phyloP scores from a whole-genome alignment of 768 basidiomycete genomes.

The Gyrodon lividus region DNA sequence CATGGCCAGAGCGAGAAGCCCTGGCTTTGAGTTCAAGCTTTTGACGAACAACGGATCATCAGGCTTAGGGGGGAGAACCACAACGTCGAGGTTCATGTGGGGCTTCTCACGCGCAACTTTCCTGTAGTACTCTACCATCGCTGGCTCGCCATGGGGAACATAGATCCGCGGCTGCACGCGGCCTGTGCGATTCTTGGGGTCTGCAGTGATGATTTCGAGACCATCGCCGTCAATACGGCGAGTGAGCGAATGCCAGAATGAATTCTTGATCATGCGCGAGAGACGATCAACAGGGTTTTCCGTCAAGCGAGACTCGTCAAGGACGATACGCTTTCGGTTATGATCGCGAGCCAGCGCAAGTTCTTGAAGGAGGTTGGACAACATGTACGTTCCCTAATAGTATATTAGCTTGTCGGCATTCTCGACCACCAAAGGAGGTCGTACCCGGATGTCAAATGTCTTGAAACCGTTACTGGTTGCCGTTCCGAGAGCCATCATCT shows the following conservation, averaged over 20 bases:
- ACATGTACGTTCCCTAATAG: constrained; percentile 93
- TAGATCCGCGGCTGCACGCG: constrained; percentile 92
- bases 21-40: constrained; percentile 91
- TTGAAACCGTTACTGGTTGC: constrained; percentile 98
- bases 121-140: constrained; percentile 94
- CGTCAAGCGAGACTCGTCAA: constrained; percentile 96
- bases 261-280: constrained; percentile 95
- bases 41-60: constrained; percentile 90
- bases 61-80: constrained; percentile 81
- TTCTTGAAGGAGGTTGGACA: constrained; percentile 98
- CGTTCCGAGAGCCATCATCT: constrained; percentile 93
- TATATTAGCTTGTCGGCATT: constrained; percentile 7
- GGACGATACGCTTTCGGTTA: constrained; percentile 91
- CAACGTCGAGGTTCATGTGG: constrained; percentile 90
- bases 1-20: constrained; percentile 94
- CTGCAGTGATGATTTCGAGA: constrained; percentile 94
- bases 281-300: constrained; percentile 98
- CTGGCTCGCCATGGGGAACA: constrained; percentile 89
- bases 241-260: constrained; percentile 98
- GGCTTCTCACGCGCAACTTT: constrained; percentile 89
- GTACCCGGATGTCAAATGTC: constrained; percentile 90
- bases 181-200: constrained; percentile 95
- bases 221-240: constrained; percentile 97
- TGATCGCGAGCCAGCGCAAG: constrained; percentile 95
- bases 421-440: constrained; percentile 19